Conservation (phyloP, 495 filamentous ascomycete species). For the Annulohypoxylon moriforme region DNA sequence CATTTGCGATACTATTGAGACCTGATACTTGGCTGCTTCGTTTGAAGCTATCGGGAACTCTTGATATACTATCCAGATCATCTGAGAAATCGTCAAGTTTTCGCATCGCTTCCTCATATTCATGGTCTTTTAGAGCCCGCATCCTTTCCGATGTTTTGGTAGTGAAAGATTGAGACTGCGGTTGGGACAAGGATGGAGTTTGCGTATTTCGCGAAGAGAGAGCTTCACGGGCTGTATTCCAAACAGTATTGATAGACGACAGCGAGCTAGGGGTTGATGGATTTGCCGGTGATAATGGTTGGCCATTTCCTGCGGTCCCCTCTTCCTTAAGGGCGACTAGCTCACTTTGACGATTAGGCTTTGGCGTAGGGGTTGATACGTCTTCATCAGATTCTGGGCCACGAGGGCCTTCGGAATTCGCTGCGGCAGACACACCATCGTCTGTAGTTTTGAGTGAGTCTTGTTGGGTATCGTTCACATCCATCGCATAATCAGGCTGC, state of each 20-base stretch:
- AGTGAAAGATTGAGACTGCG: slow-evolving; percentile 7
- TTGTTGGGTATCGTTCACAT: slow-evolving; percentile 40
- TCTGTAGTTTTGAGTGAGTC: slow-evolving; percentile 43
- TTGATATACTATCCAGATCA: slow-evolving; percentile 27
- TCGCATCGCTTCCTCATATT: slow-evolving; percentile 53
- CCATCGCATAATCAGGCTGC: slow-evolving; percentile 52
- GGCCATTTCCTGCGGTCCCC: background rate
- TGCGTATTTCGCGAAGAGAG: slow-evolving; percentile 44
- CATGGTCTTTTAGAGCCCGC: slow-evolving; percentile 37
- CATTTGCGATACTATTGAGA: background rate
- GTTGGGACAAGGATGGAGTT: slow-evolving; percentile 22
- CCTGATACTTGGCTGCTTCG: slow-evolving; percentile 2
- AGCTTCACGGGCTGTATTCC: slow-evolving; percentile 46
- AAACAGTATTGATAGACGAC: slow-evolving; percentile 54
- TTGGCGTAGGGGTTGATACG: slow-evolving; percentile 22
- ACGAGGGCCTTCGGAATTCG: background rate
- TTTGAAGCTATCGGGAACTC: slow-evolving; percentile 26
- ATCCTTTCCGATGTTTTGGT: slow-evolving; percentile 40
- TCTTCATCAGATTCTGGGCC: slow-evolving; percentile 20
- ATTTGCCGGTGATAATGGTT: slow-evolving; percentile 6
- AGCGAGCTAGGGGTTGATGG: slow-evolving; percentile 46
- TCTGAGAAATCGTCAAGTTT: slow-evolving; percentile 47
- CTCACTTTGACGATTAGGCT: slow-evolving; percentile 17
- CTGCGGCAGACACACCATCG: slow-evolving; percentile 15
- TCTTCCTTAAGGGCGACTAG: slow-evolving; percentile 11